Percentiles rank a stretch among this genome's conserved stretches.
These are phyloP conservation scores for Sphagnum fallax DNA, from an alignment of 228 moss, liverwort and hornwort genomes.

Conservation along the genomic window DNA sequence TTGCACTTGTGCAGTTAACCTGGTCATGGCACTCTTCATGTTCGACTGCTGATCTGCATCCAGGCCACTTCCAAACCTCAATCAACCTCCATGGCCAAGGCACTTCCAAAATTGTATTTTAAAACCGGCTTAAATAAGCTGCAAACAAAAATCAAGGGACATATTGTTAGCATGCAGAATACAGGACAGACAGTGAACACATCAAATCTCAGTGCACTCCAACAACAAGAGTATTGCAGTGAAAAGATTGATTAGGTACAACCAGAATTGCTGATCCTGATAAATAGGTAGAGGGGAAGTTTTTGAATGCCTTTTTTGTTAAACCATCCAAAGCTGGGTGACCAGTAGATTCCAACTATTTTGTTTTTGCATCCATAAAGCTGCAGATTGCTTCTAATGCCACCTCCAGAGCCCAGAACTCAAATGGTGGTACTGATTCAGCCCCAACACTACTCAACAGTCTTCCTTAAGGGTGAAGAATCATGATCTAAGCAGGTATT, in stretches of 20 bases:
- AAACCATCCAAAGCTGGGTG: slow-evolving; percentile 97
- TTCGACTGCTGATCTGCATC: slow-evolving; percentile 82
- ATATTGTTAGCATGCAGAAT: background rate
- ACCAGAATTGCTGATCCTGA: background rate
- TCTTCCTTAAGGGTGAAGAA: slow-evolving; percentile 7
- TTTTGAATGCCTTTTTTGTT: slow-evolving; percentile 42
- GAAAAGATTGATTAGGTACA: too few relatives aligned
- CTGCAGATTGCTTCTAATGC: slow-evolving; percentile 98
- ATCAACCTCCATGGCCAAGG: background rate
- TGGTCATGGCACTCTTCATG: slow-evolving; percentile 93
- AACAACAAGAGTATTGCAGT: too few relatives aligned
- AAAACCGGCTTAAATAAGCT: too few relatives aligned
- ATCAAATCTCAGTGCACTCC: background rate
- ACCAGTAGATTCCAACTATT: slow-evolving; percentile 77
- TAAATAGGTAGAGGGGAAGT: background rate
- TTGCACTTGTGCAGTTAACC: slow-evolving; percentile 92
- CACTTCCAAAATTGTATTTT: too few relatives aligned
- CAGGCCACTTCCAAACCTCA: background rate
- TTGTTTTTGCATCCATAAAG: slow-evolving; percentile 90
- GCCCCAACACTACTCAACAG: background rate
- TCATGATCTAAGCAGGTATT: background rate
- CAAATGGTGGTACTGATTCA: slow-evolving; percentile 64
- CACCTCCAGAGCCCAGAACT: slow-evolving; percentile 97
- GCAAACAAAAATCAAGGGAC: too few relatives aligned
- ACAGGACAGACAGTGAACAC: background rate